These are phyloP conservation scores for Pleurotus cornucopiae DNA, from an alignment of 768 basidiomycete genomes.

Conservation along the genomic window DNA sequence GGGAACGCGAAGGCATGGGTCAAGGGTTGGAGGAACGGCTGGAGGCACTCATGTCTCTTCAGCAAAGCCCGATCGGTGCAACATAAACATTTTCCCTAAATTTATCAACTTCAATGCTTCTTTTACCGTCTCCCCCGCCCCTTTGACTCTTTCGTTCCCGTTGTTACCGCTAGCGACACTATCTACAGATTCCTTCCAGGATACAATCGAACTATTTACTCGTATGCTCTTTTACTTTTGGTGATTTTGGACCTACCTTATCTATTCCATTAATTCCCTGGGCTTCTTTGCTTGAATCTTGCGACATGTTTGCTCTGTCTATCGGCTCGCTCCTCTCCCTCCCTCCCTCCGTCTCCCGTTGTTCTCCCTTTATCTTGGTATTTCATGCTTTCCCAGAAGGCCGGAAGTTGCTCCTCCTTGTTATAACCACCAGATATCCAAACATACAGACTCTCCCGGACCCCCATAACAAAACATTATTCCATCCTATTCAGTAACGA, in stretches of 20 bases:
- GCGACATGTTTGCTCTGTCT: no score
- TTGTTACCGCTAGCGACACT: background rate
- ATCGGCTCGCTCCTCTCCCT: no score
- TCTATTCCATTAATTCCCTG: background rate
- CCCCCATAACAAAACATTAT: no score
- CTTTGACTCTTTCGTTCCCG: background rate
- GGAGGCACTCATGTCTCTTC: slow-evolving; percentile 44
- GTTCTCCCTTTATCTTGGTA: no score
- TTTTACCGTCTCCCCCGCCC: background rate
- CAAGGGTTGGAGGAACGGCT: slow-evolving; percentile 79
- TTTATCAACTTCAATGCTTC: background rate
- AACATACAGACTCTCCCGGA: no score
- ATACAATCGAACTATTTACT: background rate
- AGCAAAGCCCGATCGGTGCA: background rate
- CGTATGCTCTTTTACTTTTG: background rate
- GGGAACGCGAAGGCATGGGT: slow-evolving; percentile 83
- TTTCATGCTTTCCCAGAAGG: no score
- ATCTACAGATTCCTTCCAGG: background rate
- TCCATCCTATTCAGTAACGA: no score
- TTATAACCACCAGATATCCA: no score
- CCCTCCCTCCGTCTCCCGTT: no score
- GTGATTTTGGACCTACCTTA: background rate
- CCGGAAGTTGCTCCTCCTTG: no score
- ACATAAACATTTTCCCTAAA: background rate
- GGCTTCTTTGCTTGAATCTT: background rate